Evolutionary conservation across 441 rosid species (phyloP).

Genomic region (Eutrema salsugineum): DNA sequence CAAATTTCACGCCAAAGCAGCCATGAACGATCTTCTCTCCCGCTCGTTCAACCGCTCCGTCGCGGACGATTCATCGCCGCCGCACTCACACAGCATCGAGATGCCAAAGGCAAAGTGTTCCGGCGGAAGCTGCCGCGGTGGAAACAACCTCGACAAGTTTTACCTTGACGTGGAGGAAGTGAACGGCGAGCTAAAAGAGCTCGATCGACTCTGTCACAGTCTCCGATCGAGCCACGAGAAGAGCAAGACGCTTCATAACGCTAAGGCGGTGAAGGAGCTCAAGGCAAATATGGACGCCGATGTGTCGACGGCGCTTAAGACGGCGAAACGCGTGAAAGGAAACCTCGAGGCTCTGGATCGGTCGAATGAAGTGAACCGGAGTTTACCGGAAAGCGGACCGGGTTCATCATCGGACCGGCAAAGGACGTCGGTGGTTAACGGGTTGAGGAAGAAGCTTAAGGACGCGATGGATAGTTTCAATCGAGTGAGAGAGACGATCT

Average conservation of each 20-base stretch:
- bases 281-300: slow-evolving; percentile 80
- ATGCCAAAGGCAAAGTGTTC: slow-evolving; percentile 36
- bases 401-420: slow-evolving; percentile 88
- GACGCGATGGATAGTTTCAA: slow-evolving; percentile 72
- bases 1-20: background rate
- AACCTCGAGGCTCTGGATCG: slow-evolving; percentile 78
- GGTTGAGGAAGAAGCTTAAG: slow-evolving; percentile 80
- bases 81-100: slow-evolving; percentile 40
- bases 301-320: slow-evolving; percentile 62
- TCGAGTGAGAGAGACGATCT: slow-evolving; percentile 57
- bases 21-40: slow-evolving; percentile 73
- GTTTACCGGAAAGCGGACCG: slow-evolving; percentile 72
- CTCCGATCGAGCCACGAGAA: slow-evolving; percentile 72
- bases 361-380: slow-evolving; percentile 65
- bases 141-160: slow-evolving; percentile 74
- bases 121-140: slow-evolving; percentile 32
- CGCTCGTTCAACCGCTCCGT: slow-evolving; percentile 38
- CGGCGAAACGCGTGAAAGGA: slow-evolving; percentile 71
- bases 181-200: slow-evolving; percentile 62
- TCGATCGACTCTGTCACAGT: slow-evolving; percentile 50
- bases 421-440: slow-evolving; percentile 73
- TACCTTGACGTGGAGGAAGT: slow-evolving; percentile 66
- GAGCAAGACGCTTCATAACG: slow-evolving; percentile 75
- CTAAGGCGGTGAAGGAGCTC: slow-evolving; percentile 61
- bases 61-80: slow-evolving; percentile 24